Percentiles rank a stretch among this genome's conserved stretches.
phyloP scores from a whole-genome alignment of 208 protist species.

The Crithidia sp. region DNA sequence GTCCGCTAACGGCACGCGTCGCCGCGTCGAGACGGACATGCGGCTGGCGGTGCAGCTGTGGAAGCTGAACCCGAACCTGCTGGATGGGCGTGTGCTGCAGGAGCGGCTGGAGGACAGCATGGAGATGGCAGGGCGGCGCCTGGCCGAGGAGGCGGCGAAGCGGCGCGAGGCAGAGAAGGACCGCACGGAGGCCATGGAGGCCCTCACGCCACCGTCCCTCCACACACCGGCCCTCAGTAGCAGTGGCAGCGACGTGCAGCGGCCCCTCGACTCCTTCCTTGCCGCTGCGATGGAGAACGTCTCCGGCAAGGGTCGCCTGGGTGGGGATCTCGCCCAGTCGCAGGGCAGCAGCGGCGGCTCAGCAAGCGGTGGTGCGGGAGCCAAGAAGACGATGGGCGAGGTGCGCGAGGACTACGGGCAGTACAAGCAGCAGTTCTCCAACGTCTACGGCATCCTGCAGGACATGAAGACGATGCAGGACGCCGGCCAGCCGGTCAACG shows the following conservation, averaged over 20 bases:
- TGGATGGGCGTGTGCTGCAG: conserved; percentile 75
- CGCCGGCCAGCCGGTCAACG: conserved; percentile 72
- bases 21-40: conserved; percentile 66
- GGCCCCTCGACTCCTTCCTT: conserved; percentile 27
- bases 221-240: conserved; percentile 8
- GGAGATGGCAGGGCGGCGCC: conserved; percentile 31
- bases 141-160: conserved; percentile 33
- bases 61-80: conserved; percentile 66
- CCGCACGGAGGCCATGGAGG: conserved; percentile 26
- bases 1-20: conserved; percentile 25
- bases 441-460: conserved; percentile 72
- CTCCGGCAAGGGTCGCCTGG: conserved; percentile 34
- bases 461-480: conserved; percentile 83
- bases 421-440: conserved; percentile 83
- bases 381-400: conserved; percentile 37
- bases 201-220: conserved; percentile 23
- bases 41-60: conserved; percentile 87
- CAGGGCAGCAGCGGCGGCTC: conserved; percentile 7
- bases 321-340: conserved; percentile 31
- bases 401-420: conserved; percentile 59
- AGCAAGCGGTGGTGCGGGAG: not conserved
- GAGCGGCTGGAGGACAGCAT: conserved; percentile 71
- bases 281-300: conserved; percentile 14
- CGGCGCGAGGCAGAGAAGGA: conserved; percentile 20
- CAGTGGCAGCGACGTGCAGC: conserved; percentile 2